phyloP scores from a whole-genome alignment of 2,329 filamentous ascomycete species.

The Neophaeococcomyces aloes region DNA sequence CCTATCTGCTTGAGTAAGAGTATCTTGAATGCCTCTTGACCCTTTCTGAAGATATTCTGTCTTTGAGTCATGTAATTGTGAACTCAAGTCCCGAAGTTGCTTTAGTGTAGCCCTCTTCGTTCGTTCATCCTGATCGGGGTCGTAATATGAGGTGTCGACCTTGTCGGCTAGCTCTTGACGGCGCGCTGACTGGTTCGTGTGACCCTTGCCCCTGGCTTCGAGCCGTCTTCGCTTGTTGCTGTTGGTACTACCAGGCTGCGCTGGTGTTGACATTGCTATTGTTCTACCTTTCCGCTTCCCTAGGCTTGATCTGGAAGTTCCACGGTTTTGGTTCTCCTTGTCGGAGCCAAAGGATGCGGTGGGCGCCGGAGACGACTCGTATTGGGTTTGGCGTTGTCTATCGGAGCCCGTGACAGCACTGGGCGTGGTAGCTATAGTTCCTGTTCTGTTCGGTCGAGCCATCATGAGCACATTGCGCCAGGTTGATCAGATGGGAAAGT shows the following conservation, averaged over 20 bases:
- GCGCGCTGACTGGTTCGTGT: conserved; percentile 25
- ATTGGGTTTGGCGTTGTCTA: conserved; percentile 9
- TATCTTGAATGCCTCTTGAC: conserved; percentile 54
- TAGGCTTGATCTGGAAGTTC: conserved; percentile 19
- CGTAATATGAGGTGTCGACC: conserved; percentile 50
- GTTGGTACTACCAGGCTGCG: conserved; percentile 21
- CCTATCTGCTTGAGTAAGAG: conserved; percentile 55
- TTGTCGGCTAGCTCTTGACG: conserved; percentile 24
- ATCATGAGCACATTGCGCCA: conserved; percentile 12
- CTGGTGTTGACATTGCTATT: conserved; percentile 7
- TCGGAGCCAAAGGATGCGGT: conserved; percentile 34
- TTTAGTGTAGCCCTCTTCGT: conserved; percentile 62
- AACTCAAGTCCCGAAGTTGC: conserved; percentile 56
- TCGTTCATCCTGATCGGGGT: conserved; percentile 70
- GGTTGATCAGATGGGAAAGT: neutral
- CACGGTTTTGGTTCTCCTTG: conserved; percentile 36
- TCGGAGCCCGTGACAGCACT: conserved; percentile 2
- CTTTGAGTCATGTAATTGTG: conserved; percentile 50
- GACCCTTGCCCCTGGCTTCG: conserved; percentile 23
- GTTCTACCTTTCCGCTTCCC: conserved; percentile 36
- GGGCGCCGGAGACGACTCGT: conserved; percentile 22
- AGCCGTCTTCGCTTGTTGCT: conserved; percentile 38
- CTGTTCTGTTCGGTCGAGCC: conserved; percentile 15
- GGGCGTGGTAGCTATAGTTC: neutral
- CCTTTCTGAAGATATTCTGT: conserved; percentile 59